These are phyloP conservation scores for Westerdykella sp. DNA, from an alignment of 2,329 filamentous ascomycete species.

Conservation along the genomic window DNA sequence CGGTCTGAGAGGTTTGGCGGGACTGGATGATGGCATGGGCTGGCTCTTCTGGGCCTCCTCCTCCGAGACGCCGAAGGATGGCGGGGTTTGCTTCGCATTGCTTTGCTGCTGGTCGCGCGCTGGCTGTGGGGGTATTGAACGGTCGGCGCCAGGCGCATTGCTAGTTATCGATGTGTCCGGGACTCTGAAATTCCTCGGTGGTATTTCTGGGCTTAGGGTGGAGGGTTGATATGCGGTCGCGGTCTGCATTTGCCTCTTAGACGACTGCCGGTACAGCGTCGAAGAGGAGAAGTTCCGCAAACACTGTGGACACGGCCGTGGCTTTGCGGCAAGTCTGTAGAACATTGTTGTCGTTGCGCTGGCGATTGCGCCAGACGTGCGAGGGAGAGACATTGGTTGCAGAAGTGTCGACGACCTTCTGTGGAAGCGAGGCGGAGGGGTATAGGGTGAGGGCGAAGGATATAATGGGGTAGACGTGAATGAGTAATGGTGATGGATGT, in stretches of 20 bases:
- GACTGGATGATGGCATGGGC: constrained; percentile 36
- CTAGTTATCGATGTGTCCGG: constrained; percentile 58
- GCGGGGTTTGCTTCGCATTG: constrained; percentile 18
- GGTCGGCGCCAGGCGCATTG: constrained; percentile 43
- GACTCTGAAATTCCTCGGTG: constrained; percentile 53
- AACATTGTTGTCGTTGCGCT: constrained; percentile 19
- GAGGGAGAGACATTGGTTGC: constrained; percentile 29
- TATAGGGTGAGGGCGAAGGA: not conserved
- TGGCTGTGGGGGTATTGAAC: constrained; percentile 42
- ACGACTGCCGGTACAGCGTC: constrained; percentile 28
- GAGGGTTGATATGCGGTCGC: constrained; percentile 59
- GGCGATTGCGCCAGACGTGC: constrained; percentile 19
- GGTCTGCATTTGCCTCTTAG: constrained; percentile 51
- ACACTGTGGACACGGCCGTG: constrained; percentile 40
- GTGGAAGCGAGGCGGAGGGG: not conserved
- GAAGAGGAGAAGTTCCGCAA: constrained; percentile 42
- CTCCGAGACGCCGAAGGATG: constrained; percentile 51
- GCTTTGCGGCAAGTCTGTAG: constrained; percentile 21
- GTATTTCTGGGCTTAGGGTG: constrained; percentile 50
- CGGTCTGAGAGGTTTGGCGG: constrained; percentile 44
- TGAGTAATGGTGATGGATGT: not conserved
- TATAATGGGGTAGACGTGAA: not conserved
- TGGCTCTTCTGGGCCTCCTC: constrained; percentile 62
- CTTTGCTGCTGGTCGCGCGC: constrained; percentile 19
- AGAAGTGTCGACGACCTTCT: not conserved